phyloP scores from a whole-genome alignment of 164 flowering plant genomes.

The Buxus sempervirens region DNA sequence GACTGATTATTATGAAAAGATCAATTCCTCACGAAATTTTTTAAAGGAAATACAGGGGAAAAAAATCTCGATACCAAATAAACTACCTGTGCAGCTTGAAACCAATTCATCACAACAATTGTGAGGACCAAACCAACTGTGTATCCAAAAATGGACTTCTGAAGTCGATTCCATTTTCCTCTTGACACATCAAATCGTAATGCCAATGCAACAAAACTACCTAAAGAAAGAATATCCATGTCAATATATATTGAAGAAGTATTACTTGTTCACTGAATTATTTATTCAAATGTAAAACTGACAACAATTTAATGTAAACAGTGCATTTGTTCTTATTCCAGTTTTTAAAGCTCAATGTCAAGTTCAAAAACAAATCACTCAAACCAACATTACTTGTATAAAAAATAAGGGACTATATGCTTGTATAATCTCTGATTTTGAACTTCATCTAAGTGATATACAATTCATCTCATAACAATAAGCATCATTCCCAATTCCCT shows the following conservation, averaged over 20 bases:
- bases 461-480: background rate
- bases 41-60: too few relatives aligned
- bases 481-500: background rate
- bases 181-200: slow-evolving; percentile 95
- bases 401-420: background rate
- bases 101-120: slow-evolving; percentile 96
- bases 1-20: background rate
- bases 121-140: slow-evolving; percentile 70
- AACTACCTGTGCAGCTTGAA: slow-evolving; percentile 96
- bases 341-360: background rate
- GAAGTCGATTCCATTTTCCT: slow-evolving; percentile 74
- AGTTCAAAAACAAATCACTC: background rate
- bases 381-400: background rate
- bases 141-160: slow-evolving; percentile 92
- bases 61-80: background rate
- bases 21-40: background rate
- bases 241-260: background rate
- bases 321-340: background rate
- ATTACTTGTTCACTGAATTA: background rate
- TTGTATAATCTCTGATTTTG: background rate
- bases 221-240: slow-evolving; percentile 25
- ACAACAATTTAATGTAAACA: background rate
- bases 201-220: slow-evolving; percentile 97
- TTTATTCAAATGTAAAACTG: background rate
- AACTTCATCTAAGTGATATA: background rate